These are phyloP conservation scores for Xylariaceae sp. DNA, from an alignment of 2,329 filamentous ascomycete genomes.

Conservation along the genomic window DNA sequence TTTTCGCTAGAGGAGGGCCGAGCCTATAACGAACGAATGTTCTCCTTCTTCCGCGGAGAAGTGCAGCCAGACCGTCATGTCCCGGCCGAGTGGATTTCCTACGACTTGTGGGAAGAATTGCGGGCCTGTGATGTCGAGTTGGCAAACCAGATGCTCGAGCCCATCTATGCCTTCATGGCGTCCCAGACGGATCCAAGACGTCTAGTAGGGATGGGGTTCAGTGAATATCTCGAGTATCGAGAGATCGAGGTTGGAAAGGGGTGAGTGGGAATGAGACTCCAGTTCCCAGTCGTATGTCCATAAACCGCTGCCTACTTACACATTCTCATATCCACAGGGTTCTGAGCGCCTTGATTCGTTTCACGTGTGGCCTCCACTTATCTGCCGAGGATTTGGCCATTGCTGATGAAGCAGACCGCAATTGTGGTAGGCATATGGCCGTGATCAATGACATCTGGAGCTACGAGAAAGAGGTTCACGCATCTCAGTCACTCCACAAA, in stretches of 20 bases:
- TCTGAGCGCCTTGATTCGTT: constrained; percentile 43
- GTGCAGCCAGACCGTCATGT: constrained; percentile 38
- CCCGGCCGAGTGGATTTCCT: constrained; percentile 44
- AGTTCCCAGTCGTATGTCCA: too few relatives aligned
- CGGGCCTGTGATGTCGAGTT: constrained; percentile 39
- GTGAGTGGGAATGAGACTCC: constrained; percentile 37
- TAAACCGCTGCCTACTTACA: too few relatives aligned
- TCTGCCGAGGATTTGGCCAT: constrained; percentile 32
- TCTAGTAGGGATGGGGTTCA: constrained; percentile 31
- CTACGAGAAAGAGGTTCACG: constrained; percentile 45
- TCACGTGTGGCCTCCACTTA: constrained; percentile 39
- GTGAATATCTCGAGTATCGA: constrained; percentile 44
- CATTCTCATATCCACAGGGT: constrained; percentile 32
- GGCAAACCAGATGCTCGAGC: constrained; percentile 44
- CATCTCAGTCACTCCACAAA: constrained; percentile 19
- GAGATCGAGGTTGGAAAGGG: constrained; percentile 45
- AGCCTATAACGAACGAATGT: not conserved
- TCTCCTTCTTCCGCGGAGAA: constrained; percentile 39
- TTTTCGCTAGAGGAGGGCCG: constrained; percentile 6
- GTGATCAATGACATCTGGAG: constrained; percentile 48
- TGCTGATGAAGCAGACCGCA: constrained; percentile 38
- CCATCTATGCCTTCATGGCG: constrained; percentile 45
- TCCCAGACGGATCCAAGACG: constrained; percentile 43
- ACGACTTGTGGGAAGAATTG: constrained; percentile 47
- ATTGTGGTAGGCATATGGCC: constrained; percentile 44